Evolutionary conservation across 768 basidiomycete genomes (phyloP).

Genomic region (Udeniomyces megalosporus): DNA sequence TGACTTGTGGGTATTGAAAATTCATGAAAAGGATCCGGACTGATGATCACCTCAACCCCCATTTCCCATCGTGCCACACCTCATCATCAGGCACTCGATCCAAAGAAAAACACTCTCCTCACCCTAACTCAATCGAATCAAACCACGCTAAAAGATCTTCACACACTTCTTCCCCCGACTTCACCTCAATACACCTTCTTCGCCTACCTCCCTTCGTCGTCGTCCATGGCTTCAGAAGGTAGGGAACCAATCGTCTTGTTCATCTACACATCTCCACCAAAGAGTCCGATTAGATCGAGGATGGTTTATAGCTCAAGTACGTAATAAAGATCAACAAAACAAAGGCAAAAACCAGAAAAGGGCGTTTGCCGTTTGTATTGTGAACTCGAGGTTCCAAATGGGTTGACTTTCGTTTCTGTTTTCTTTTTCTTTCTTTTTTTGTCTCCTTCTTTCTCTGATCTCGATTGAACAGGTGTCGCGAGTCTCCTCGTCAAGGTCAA

Average conservation of each 20-base stretch:
- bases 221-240: not conserved
- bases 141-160: not conserved
- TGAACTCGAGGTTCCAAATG: too few species aligned
- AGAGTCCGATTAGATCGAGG: constrained; percentile 9
- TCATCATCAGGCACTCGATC: too few species aligned
- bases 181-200: constrained; percentile 13
- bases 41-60: too few species aligned
- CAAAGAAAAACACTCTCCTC: not conserved
- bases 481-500: constrained; percentile 1
- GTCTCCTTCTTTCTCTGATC: not conserved
- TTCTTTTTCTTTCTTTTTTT: not conserved
- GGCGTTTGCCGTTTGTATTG: not conserved
- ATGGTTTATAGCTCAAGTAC: too few species aligned
- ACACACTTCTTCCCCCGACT: not conserved
- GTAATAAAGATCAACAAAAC: too few species aligned
- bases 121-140: not conserved
- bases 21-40: not conserved
- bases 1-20: not conserved
- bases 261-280: constrained; percentile 8
- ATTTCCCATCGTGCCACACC: too few species aligned
- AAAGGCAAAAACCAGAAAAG: too few species aligned
- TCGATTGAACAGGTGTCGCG: not conserved
- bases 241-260: constrained; percentile 1
- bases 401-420: not conserved
- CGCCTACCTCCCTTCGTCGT: not conserved